Conservation (phyloP, 2,329 filamentous ascomycete genomes). For the Ophiosphaerella narmari region DNA sequence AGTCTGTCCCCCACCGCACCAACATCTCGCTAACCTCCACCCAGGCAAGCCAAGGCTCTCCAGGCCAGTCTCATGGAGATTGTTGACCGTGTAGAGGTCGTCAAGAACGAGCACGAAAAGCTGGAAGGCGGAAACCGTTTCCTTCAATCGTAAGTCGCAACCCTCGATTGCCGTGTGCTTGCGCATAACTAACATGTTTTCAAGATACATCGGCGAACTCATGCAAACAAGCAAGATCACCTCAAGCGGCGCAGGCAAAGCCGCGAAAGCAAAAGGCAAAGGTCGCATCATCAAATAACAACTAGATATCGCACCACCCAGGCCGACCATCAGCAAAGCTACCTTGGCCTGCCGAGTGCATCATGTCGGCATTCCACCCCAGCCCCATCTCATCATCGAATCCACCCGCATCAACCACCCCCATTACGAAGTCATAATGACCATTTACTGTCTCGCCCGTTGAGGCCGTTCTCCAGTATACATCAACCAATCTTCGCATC, state of each 20-base stretch:
- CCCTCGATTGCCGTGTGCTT: background rate
- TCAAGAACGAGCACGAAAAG: conserved; percentile 94
- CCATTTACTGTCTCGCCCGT: conserved; percentile 35
- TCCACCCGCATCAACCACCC: conserved; percentile 31
- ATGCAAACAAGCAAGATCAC: conserved; percentile 75
- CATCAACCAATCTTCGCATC: conserved; percentile 17
- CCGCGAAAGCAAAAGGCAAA: conserved; percentile 52
- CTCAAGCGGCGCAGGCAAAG: conserved; percentile 57
- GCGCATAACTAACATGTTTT: conserved; percentile 15
- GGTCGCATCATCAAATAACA: conserved; percentile 44
- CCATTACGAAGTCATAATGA: conserved; percentile 41
- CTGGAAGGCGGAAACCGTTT: conserved; percentile 97
- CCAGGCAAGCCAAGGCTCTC: conserved; percentile 82
- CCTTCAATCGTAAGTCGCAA: conserved; percentile 65
- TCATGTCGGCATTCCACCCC: conserved; percentile 33
- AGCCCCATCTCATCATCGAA: conserved; percentile 38
- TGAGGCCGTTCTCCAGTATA: conserved; percentile 19
- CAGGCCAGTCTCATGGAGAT: conserved; percentile 89
- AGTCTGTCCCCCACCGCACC: background rate
- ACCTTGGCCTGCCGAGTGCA: conserved; percentile 23
- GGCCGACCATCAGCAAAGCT: conserved; percentile 13
- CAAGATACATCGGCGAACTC: conserved; percentile 92
- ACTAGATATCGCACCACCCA: conserved; percentile 25
- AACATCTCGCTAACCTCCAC: conserved; percentile 24
- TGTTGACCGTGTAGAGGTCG: conserved; percentile 91